Percentiles rank a stretch among this genome's conserved stretches.
Evolutionary conservation across 108 stramenopile species (phyloP).

Genomic region (Chaetoceros muelleri): DNA sequence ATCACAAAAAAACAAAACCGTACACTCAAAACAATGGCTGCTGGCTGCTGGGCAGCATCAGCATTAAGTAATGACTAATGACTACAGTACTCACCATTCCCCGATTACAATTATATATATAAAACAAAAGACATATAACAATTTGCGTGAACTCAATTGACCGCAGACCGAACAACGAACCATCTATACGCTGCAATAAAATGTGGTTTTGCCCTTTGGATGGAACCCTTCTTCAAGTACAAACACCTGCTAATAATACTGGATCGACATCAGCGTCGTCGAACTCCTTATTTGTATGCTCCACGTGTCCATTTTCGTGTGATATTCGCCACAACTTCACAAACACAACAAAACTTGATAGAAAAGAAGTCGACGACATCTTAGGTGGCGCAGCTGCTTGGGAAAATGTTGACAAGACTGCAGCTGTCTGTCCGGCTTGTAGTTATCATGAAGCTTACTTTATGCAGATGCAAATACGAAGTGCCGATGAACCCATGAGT

Average conservation of each 20-base stretch:
- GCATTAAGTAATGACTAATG: too few relatives aligned
- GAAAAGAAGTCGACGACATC: slow-evolving; percentile 93
- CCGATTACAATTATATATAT: too few relatives aligned
- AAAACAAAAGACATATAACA: too few relatives aligned
- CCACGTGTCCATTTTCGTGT: slow-evolving; percentile 76
- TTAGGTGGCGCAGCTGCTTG: slow-evolving; percentile 94
- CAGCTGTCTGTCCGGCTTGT: slow-evolving; percentile 83
- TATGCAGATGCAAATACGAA: slow-evolving; percentile 97
- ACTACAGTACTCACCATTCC: too few relatives aligned
- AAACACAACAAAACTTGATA: slow-evolving; percentile 44
- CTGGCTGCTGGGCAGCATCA: too few relatives aligned
- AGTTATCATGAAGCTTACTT: slow-evolving; percentile 89
- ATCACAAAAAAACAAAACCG: too few relatives aligned
- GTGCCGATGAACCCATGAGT: slow-evolving; percentile 95
- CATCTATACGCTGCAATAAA: too few relatives aligned
- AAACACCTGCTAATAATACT: slow-evolving; percentile 7
- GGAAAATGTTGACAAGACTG: slow-evolving; percentile 96
- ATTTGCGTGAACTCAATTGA: too few relatives aligned
- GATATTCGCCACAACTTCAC: slow-evolving; percentile 37
- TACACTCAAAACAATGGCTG: too few relatives aligned
- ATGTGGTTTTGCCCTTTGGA: slow-evolving; percentile 90
- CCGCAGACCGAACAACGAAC: too few relatives aligned
- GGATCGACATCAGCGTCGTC: slow-evolving; percentile 7
- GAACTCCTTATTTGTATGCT: slow-evolving; percentile 47
- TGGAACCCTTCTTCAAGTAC: slow-evolving; percentile 73